Conservation (phyloP, 1,284 basidiomycete species). For the Pseudozyma flocculosa region DNA sequence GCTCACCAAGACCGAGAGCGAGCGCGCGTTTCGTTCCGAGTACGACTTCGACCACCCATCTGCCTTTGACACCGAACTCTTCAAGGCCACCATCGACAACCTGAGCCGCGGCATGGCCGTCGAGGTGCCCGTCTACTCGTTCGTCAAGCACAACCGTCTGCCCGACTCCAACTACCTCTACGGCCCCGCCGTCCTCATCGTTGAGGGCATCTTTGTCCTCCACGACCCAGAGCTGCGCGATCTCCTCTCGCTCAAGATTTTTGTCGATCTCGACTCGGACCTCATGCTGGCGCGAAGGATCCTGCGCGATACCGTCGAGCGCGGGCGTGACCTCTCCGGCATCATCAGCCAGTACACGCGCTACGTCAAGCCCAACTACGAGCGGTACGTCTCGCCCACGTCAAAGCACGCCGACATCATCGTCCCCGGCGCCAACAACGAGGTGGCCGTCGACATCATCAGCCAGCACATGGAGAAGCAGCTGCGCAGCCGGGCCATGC, state of each 20-base stretch:
- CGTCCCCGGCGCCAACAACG: slow-evolving; percentile 52
- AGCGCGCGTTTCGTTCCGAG: slow-evolving; percentile 77
- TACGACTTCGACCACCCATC: slow-evolving; percentile 92
- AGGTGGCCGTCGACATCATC: slow-evolving; percentile 82
- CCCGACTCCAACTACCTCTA: slow-evolving; percentile 88
- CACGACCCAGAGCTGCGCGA: slow-evolving; percentile 68
- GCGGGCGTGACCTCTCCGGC: slow-evolving; percentile 80
- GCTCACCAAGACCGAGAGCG: slow-evolving; percentile 72
- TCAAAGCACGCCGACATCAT: slow-evolving; percentile 74
- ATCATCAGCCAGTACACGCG: slow-evolving; percentile 90
- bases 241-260: slow-evolving; percentile 85
- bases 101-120: slow-evolving; percentile 72
- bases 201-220: slow-evolving; percentile 89
- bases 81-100: slow-evolving; percentile 72
- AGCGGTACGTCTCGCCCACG: slow-evolving; percentile 90
- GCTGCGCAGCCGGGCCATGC: slow-evolving; percentile 59
- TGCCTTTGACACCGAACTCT: slow-evolving; percentile 85
- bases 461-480: slow-evolving; percentile 85
- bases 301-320: slow-evolving; percentile 80
- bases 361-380: slow-evolving; percentile 82
- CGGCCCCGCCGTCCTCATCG: slow-evolving; percentile 90
- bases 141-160: slow-evolving; percentile 82
- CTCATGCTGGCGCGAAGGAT: slow-evolving; percentile 94
- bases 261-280: slow-evolving; percentile 77
- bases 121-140: slow-evolving; percentile 86